phyloP scores from a whole-genome alignment of 495 filamentous ascomycete genomes.

The Xylaria scruposa region DNA sequence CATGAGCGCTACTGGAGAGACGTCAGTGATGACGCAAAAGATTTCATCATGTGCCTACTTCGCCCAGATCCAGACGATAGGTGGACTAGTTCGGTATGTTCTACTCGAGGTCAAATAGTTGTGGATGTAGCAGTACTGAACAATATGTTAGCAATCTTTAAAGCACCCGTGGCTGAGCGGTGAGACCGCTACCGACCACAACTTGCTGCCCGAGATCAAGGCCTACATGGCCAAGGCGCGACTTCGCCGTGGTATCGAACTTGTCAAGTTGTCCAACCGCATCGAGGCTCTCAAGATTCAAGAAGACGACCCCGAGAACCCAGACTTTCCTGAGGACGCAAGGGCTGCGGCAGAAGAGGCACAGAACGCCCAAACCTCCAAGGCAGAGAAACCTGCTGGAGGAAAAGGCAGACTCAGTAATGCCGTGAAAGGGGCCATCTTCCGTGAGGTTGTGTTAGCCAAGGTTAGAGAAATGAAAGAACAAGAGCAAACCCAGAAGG shows the following conservation, averaged over 20 bases:
- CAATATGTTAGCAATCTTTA: slow-evolving; percentile 67
- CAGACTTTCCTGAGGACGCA: slow-evolving; percentile 65
- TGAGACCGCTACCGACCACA: slow-evolving; percentile 87
- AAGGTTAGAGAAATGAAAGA: slow-evolving; percentile 95
- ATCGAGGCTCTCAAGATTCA: slow-evolving; percentile 97
- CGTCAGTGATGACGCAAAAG: slow-evolving; percentile 93
- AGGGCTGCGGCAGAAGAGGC: slow-evolving; percentile 61
- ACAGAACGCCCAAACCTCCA: slow-evolving; percentile 33
- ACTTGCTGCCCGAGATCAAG: slow-evolving; percentile 96
- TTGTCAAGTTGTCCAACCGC: slow-evolving; percentile 95
- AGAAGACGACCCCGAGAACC: slow-evolving; percentile 80
- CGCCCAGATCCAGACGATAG: slow-evolving; percentile 80
- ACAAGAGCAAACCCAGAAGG: slow-evolving; percentile 73
- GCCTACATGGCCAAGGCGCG: slow-evolving; percentile 91
- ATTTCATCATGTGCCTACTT: slow-evolving; percentile 86
- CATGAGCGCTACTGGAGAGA: slow-evolving; percentile 99
- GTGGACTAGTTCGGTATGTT: slow-evolving; percentile 74
- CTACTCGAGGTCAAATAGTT: background rate
- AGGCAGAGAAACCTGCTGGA: slow-evolving; percentile 32
- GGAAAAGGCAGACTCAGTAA: slow-evolving; percentile 74
- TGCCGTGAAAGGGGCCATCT: slow-evolving; percentile 87
- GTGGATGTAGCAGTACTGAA: slow-evolving; percentile 25
- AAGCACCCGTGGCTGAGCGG: slow-evolving; percentile 90
- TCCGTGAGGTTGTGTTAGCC: slow-evolving; percentile 95
- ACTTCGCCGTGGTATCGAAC: slow-evolving; percentile 91